Evolutionary conservation across 1,284 basidiomycete genomes (phyloP), one percentile per base, ranked within the genome.

Genomic region (Cryptococcus deneoformans): DNA sequence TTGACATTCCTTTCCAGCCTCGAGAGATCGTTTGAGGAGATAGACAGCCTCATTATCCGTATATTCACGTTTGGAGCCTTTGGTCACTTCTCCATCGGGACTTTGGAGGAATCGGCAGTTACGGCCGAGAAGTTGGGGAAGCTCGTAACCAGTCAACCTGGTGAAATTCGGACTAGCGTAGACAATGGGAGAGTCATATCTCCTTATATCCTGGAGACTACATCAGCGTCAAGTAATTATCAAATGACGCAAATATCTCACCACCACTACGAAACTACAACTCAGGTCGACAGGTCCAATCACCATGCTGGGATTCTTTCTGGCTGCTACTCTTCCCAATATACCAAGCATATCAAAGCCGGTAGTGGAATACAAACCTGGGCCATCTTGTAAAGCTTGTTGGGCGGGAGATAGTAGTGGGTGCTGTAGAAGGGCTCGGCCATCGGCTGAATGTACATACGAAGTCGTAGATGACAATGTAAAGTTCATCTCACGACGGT

Each of bases 281-380:
- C 89, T 88, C 57, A 93, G 80, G 75, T 98, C 94, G 40, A 98
- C 90, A 0, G 94, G 91, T 8, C 94, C 94, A 16, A 97, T 83
- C 6, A 82, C 77, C 49, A 96, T 84, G 58, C 82, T 85, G 0
- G 90, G 91, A 65, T 88, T 83, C 0, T 86, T 85, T 2, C 93
- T 84, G 14, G 81, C 83, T 2, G 84, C 86, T 12, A 97, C 87
- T 10, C 90, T 83, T 5, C 87, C 83, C 24, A 98, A 82, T 42
- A 96, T 84, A 45, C 87, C 85, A 51, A 98, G 80, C 57, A 94
- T 82, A 72, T 98, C 93, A 64, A 96, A 94, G 6, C 94, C 94
- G 0, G 91, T 88, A 0, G 86, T 80, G 1, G 91, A 93, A 79
- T 97, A 97, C 10, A 87, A 62, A 1, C 80, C 80, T 5, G 74